Evolutionary conservation across 768 basidiomycete genomes (phyloP).

Genomic region (Collybiopsis confluens): DNA sequence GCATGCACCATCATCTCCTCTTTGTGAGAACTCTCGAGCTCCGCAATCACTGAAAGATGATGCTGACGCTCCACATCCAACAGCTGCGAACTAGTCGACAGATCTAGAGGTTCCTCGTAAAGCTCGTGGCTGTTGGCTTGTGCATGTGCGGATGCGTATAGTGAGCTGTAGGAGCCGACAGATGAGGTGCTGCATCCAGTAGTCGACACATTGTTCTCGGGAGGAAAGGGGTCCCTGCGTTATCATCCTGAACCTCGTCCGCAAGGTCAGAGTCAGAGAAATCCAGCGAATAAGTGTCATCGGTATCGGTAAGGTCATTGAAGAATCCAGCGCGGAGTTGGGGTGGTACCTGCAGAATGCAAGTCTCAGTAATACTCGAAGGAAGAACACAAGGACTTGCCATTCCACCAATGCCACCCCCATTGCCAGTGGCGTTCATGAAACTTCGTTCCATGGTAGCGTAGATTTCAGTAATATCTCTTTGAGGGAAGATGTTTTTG

Average conservation of each 20-base stretch:
- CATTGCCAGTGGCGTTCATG: too few species aligned
- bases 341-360: too few species aligned
- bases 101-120: background rate
- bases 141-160: background rate
- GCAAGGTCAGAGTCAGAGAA: background rate
- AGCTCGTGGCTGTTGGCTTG: background rate
- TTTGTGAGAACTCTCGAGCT: background rate
- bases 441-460: too few species aligned
- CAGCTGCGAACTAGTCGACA: background rate
- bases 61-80: constrained; percentile 1
- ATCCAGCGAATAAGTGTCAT: background rate
- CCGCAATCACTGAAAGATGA: background rate
- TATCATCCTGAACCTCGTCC: background rate
- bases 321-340: background rate
- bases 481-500: too few species aligned
- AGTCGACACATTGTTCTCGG: background rate
- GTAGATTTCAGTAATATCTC: too few species aligned
- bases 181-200: background rate
- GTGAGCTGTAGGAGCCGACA: background rate
- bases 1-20: background rate
- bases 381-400: too few species aligned
- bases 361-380: too few species aligned
- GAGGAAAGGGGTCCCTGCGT: background rate
- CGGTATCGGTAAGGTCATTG: background rate
- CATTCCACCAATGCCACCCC: too few species aligned